phyloP scores from a whole-genome alignment of 352 stramenopile species.

The Phytophthora vignae region DNA sequence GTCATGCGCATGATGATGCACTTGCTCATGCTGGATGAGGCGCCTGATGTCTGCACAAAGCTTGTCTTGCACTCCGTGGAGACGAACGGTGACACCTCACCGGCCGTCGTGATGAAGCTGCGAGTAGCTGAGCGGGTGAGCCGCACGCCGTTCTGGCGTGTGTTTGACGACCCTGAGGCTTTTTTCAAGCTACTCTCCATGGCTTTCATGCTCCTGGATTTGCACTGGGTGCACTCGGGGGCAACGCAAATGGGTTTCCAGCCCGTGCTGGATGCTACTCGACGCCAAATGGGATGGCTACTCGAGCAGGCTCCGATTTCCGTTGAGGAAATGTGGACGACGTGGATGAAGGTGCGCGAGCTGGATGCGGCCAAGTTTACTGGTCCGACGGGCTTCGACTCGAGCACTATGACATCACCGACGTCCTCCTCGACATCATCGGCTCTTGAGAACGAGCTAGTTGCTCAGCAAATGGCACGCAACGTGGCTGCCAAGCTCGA shows the following conservation, averaged over 20 bases:
- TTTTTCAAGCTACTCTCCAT: conserved; percentile 86
- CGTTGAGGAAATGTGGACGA: conserved; percentile 88
- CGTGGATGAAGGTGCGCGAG: conserved; percentile 84
- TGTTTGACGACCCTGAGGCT: conserved; percentile 75
- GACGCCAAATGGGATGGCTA: conserved; percentile 84
- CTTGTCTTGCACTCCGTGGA: conserved; percentile 69
- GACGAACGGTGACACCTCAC: conserved; percentile 33
- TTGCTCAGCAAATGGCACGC: conserved; percentile 32
- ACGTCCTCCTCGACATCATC: conserved; percentile 30
- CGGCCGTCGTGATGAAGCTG: conserved; percentile 73
- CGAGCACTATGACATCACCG: conserved; percentile 21
- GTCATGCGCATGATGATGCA: conserved; percentile 89
- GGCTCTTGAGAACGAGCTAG: conserved; percentile 29
- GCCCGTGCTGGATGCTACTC: conserved; percentile 77
- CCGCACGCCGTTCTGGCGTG: conserved; percentile 80
- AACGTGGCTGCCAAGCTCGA: conserved; percentile 24
- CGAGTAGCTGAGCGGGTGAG: conserved; percentile 82
- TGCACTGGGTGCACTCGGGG: conserved; percentile 84
- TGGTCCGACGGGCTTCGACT: conserved; percentile 30
- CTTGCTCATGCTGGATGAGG: conserved; percentile 84
- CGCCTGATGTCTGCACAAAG: conserved; percentile 72
- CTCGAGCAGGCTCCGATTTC: conserved; percentile 74
- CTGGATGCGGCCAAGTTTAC: conserved; percentile 70
- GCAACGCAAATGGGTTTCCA: conserved; percentile 89
- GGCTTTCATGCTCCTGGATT: conserved; percentile 86